A percentile compares a stretch with the other conserved stretches of the same genome.
Evolutionary conservation across 2,329 filamentous ascomycete species (phyloP).

Genomic region (Aspergillus versicolor): DNA sequence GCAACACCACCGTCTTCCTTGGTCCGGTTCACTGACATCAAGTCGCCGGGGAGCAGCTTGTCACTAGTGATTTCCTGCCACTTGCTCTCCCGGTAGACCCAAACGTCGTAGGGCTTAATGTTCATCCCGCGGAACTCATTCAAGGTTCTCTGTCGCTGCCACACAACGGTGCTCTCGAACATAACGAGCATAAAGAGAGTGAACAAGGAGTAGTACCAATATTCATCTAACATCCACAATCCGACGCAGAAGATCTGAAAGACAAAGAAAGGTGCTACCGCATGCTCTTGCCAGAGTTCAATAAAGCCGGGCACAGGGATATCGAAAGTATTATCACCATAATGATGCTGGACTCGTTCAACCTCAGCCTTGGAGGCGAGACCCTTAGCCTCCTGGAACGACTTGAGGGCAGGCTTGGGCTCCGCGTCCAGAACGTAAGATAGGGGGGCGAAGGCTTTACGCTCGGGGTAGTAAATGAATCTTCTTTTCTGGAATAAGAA

Average conservation of each 20-base stretch:
- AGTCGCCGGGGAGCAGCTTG: constrained; percentile 85
- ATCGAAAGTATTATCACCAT: constrained; percentile 94
- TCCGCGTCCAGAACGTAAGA: constrained; percentile 80
- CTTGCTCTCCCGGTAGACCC: constrained; percentile 80
- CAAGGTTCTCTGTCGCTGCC: constrained; percentile 94
- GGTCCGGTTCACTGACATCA: constrained; percentile 87
- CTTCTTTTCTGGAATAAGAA: constrained; percentile 98
- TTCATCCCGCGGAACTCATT: constrained; percentile 98
- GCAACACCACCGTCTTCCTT: constrained; percentile 97
- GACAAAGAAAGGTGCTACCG: constrained; percentile 97
- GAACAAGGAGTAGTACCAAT: constrained; percentile 99
- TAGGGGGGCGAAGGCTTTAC: constrained; percentile 76
- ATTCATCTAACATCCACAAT: constrained; percentile 97
- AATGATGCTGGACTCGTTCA: constrained; percentile 80
- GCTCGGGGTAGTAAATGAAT: constrained; percentile 76
- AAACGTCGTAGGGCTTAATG: constrained; percentile 96
- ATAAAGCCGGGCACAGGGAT: constrained; percentile 95
- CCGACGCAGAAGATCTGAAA: constrained; percentile 99
- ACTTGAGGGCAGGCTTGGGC: constrained; percentile 73
- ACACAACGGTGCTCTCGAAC: constrained; percentile 98
- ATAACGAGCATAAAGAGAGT: constrained; percentile 97
- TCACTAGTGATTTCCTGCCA: constrained; percentile 91
- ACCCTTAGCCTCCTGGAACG: constrained; percentile 78
- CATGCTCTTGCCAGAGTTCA: constrained; percentile 96
- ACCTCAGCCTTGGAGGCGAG: constrained; percentile 73